phyloP scores from a whole-genome alignment of 306 rosid genomes.

The Cotoneaster glaucophyllus region DNA sequence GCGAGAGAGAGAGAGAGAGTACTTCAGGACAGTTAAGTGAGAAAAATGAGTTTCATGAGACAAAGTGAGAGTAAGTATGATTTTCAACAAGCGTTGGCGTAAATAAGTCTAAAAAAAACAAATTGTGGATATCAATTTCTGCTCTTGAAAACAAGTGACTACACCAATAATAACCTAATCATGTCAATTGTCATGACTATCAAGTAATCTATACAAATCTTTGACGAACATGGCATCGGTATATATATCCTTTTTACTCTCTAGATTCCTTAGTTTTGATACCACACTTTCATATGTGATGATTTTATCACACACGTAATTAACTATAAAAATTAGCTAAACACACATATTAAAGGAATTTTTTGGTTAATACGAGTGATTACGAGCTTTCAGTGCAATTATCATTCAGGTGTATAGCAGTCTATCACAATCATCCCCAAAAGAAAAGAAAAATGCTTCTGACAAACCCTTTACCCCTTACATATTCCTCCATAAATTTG shows the following conservation, averaged over 20 bases:
- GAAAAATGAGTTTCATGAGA: too few species aligned
- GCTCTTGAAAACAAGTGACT: background rate
- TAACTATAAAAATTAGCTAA: background rate
- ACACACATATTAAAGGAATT: background rate
- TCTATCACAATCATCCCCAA: background rate
- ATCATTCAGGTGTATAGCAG: background rate
- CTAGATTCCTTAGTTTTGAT: background rate
- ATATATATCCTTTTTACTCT: background rate
- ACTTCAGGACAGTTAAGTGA: too few species aligned
- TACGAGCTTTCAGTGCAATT: background rate
- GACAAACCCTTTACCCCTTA: background rate
- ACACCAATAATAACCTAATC: background rate
- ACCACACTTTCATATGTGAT: background rate
- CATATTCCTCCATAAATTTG: background rate
- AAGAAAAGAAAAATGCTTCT: background rate
- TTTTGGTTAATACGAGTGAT: too few species aligned
- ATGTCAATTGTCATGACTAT: background rate
- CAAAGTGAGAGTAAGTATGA: too few species aligned
- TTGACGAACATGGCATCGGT: background rate
- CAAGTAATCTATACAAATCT: background rate
- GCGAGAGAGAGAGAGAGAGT: too few species aligned
- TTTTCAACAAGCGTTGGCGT: too few species aligned
- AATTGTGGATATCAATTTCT: background rate
- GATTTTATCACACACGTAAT: background rate
- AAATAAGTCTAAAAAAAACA: too few species aligned